A percentile compares a stretch with the other conserved stretches of the same genome.
Evolutionary conservation across 768 basidiomycete species (phyloP).

Genomic region (Tulasnella sp.): DNA sequence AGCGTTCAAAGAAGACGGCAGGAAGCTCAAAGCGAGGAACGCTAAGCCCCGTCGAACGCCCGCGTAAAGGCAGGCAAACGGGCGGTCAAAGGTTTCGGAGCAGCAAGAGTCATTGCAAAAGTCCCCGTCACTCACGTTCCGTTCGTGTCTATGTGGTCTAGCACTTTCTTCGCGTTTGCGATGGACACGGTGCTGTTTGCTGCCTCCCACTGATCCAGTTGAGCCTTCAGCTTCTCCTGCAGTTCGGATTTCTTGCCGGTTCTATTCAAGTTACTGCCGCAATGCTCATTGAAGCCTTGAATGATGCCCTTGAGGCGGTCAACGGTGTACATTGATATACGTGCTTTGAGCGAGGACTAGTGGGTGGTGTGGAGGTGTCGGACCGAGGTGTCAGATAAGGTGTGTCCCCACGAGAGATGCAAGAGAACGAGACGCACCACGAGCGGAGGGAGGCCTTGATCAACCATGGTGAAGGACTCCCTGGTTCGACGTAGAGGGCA

Average conservation of each 20-base stretch:
- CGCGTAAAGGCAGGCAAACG: conserved; percentile 22
- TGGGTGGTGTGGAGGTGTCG: conserved; percentile 15
- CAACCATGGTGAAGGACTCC: conserved; percentile 1
- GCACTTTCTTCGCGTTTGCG: conserved; percentile 66
- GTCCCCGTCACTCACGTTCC: conserved; percentile 55
- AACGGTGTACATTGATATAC: conserved; percentile 75
- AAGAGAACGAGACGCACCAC: conserved; percentile 21
- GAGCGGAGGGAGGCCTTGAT: conserved; percentile 4
- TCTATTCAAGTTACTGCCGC: conserved; percentile 66
- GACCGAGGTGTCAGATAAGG: conserved; percentile 18
- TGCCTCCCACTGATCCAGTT: conserved; percentile 64
- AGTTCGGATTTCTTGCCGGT: conserved; percentile 87
- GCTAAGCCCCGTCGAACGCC: conserved; percentile 18
- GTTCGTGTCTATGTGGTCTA: conserved; percentile 58
- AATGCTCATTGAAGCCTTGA: conserved; percentile 76
- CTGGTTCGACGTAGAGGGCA: conserved; percentile 12
- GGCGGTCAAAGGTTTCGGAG: not conserved
- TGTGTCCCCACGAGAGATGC: not conserved
- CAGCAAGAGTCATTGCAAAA: not conserved
- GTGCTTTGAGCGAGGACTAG: conserved; percentile 23
- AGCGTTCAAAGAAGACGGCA: not conserved
- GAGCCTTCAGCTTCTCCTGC: conserved; percentile 69
- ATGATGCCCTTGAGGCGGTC: conserved; percentile 85
- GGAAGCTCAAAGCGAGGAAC: conserved; percentile 1
- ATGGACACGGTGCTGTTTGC: conserved; percentile 65